Percentiles rank a stretch among this genome's conserved stretches.
These are phyloP conservation scores for Kuraishia cidri DNA, from an alignment of 805 yeast genomes.

Conservation along the genomic window DNA sequence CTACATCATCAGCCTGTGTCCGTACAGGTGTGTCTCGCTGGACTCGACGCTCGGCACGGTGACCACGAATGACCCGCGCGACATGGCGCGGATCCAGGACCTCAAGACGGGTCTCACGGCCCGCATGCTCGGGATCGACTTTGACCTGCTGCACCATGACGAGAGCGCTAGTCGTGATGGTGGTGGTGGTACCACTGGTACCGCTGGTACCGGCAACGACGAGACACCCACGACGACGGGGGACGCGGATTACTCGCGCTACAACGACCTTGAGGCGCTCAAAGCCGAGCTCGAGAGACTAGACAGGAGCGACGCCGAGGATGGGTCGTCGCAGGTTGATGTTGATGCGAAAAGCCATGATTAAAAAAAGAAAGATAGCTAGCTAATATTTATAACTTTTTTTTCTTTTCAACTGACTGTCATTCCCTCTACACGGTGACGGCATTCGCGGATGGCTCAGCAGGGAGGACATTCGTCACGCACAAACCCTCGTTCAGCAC, in stretches of 20 bases:
- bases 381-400: no score
- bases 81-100: constrained; percentile 1
- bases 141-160: constrained; percentile 1
- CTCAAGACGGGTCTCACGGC: constrained; percentile 1
- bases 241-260: neutral
- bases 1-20: neutral
- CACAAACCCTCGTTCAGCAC: neutral
- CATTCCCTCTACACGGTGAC: no score
- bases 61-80: constrained; percentile 1
- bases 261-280: constrained; percentile 2
- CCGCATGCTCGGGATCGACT: constrained; percentile 2
- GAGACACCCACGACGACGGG: no score
- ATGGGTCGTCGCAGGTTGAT: no score
- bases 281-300: neutral
- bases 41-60: neutral
- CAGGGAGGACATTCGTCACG: no score
- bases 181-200: no score
- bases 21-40: constrained; percentile 1
- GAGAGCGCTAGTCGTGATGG: no score
- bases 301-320: neutral
- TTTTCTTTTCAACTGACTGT: no score
- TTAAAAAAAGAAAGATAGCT: no score
- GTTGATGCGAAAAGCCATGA: no score
- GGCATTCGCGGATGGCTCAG: no score
- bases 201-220: no score